Evolutionary conservation across 2,329 filamentous ascomycete genomes (phyloP).

Genomic region (Verticillium nonalfalfae): DNA sequence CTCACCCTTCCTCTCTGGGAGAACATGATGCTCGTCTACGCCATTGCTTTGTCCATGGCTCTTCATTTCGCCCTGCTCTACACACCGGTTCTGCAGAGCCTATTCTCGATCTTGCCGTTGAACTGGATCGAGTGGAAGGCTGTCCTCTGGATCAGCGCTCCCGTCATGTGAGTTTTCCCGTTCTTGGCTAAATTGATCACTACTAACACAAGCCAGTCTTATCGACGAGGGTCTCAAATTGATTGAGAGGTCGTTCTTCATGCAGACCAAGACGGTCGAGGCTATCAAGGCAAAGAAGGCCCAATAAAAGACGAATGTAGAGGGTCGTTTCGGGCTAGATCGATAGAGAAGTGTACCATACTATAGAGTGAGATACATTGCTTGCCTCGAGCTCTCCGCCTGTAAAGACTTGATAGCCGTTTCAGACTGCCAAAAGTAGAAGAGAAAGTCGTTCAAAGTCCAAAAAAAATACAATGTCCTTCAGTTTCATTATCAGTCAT

Average conservation of each 20-base stretch:
- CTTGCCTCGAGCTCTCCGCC: neutral
- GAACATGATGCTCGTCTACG: constrained; percentile 97
- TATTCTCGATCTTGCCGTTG: constrained; percentile 89
- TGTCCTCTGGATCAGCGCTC: constrained; percentile 79
- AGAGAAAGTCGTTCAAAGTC: constrained; percentile 2
- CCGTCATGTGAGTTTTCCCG: constrained; percentile 70
- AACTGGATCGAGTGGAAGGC: constrained; percentile 88
- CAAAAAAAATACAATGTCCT: neutral
- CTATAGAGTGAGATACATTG: neutral
- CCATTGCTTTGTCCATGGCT: constrained; percentile 86
- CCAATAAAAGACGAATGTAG: constrained; percentile 27
- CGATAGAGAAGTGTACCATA: constrained; percentile 23
- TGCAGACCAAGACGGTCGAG: constrained; percentile 38
- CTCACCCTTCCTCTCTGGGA: constrained; percentile 93
- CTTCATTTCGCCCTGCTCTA: constrained; percentile 94
- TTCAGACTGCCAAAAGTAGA: neutral
- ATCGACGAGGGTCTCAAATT: constrained; percentile 83
- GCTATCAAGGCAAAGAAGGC: constrained; percentile 46
- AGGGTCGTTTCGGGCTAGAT: constrained; percentile 16
- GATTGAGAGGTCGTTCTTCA: constrained; percentile 62
- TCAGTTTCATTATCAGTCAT: neutral
- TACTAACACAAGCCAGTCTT: constrained; percentile 40
- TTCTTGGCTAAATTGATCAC: constrained; percentile 4
- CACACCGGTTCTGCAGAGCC: constrained; percentile 75
- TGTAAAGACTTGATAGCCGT: neutral